phyloP scores from a whole-genome alignment of 2,329 filamentous ascomycete species.

The Aspergillus viridinutans region DNA sequence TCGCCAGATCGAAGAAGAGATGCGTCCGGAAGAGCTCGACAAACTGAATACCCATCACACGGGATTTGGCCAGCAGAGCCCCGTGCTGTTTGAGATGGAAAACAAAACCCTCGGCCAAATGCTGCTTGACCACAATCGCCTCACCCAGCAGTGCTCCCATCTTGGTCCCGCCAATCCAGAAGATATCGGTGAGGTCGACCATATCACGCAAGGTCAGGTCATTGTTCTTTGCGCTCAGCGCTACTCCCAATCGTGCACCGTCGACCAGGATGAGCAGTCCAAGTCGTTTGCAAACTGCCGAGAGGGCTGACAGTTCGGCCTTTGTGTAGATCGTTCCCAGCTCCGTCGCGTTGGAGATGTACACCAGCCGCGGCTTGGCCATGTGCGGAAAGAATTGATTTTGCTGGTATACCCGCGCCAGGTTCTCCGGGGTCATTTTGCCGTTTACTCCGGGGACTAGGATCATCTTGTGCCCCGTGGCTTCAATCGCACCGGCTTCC shows the following conservation, averaged over 20 bases:
- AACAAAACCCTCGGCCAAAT: conserved; percentile 45
- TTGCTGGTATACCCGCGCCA: conserved; percentile 43
- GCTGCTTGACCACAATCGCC: conserved; percentile 47
- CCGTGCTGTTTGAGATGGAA: conserved; percentile 53
- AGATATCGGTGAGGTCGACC: conserved; percentile 48
- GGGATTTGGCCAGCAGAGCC: conserved; percentile 48
- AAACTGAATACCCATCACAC: conserved; percentile 49
- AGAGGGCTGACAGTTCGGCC: conserved; percentile 41
- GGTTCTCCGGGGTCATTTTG: conserved; percentile 44
- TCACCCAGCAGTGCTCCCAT: conserved; percentile 50
- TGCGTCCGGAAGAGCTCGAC: conserved; percentile 46
- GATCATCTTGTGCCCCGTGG: conserved; percentile 51
- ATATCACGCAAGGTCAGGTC: conserved; percentile 45
- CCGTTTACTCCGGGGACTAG: conserved; percentile 44
- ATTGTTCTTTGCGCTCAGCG: conserved; percentile 41
- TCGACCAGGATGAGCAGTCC: conserved; percentile 46
- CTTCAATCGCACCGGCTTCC: conserved; percentile 51
- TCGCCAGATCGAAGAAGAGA: conserved; percentile 47
- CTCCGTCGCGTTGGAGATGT: conserved; percentile 52
- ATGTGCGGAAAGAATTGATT: conserved; percentile 52
- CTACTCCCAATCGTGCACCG: conserved; percentile 45
- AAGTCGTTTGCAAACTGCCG: conserved; percentile 40
- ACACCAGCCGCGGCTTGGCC: conserved; percentile 50
- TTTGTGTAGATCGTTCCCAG: conserved; percentile 48
- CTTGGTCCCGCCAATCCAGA: conserved; percentile 54